Evolutionary conservation across 225 moss, liverwort and hornwort species (phyloP).

Genomic region (Polytrichum commune): DNA sequence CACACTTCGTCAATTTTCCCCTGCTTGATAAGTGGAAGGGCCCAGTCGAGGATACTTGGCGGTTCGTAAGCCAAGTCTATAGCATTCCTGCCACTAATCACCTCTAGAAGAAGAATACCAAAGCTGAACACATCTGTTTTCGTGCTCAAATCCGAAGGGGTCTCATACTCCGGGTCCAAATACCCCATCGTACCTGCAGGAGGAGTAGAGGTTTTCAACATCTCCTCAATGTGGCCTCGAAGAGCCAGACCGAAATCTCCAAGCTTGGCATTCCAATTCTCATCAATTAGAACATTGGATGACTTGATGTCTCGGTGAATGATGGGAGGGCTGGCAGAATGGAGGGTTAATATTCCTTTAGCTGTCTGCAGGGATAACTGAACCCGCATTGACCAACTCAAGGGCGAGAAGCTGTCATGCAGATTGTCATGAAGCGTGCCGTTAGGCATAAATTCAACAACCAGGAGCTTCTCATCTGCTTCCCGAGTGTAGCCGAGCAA

Average conservation of each 20-base stretch:
- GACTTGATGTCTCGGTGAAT: conserved; percentile 72
- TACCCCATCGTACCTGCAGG: conserved; percentile 73
- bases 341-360: conserved; percentile 48
- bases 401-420: conserved; percentile 40
- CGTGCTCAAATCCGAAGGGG: conserved; percentile 55
- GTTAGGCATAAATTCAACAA: conserved; percentile 69
- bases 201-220: conserved; percentile 45
- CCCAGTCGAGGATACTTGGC: conserved; percentile 64
- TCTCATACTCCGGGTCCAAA: conserved; percentile 63
- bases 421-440: conserved; percentile 65
- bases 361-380: conserved; percentile 55
- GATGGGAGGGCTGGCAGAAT: conserved; percentile 56
- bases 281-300: conserved; percentile 58
- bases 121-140: conserved; percentile 73
- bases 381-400: conserved; percentile 57
- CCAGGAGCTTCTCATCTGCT: conserved; percentile 63
- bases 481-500: conserved; percentile 56
- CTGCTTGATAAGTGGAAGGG: conserved; percentile 59
- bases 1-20: conserved; percentile 31
- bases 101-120: conserved; percentile 55
- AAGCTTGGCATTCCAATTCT: conserved; percentile 65
- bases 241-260: conserved; percentile 66
- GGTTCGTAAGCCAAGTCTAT: conserved; percentile 61
- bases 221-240: conserved; percentile 54
- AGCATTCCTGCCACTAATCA: conserved; percentile 58